A percentile compares a stretch with the other conserved stretches of the same genome.
phyloP scores from a whole-genome alignment of 2,329 filamentous ascomycete species.

The Huntiella moniliformis region DNA sequence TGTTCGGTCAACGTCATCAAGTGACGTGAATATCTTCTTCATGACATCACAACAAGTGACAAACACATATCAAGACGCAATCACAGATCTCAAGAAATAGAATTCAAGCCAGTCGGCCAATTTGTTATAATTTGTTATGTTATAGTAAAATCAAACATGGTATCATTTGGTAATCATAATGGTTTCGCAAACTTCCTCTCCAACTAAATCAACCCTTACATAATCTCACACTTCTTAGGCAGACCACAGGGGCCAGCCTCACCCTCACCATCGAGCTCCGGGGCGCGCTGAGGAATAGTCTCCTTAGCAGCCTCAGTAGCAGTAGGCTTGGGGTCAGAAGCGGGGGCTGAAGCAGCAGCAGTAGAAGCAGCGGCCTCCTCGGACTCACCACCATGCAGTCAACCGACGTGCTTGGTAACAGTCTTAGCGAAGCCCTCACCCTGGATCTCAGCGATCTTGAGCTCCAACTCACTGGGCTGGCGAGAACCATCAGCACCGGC shows the following conservation, averaged over 20 bases:
- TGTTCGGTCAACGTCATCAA: too few species aligned
- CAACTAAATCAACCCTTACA: conserved; percentile 5
- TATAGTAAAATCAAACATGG: conserved; percentile 9
- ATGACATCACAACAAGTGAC: too few species aligned
- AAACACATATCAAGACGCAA: too few species aligned
- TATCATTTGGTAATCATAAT: conserved; percentile 1
- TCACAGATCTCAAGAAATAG: too few species aligned
- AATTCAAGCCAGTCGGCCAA: too few species aligned
- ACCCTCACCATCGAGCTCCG: conserved; percentile 26
- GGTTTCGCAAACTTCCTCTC: not conserved
- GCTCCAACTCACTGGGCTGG: conserved; percentile 56
- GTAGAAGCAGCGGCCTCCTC: conserved; percentile 15
- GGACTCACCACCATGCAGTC: conserved; percentile 50
- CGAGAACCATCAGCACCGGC: conserved; percentile 62
- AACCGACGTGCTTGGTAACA: conserved; percentile 52
- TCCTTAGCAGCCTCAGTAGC: conserved; percentile 12
- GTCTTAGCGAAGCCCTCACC: conserved; percentile 69
- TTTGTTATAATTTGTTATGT: conserved; percentile 3
- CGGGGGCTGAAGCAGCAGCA: conserved; percentile 11
- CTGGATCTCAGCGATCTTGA: conserved; percentile 63
- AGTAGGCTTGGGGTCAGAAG: conserved; percentile 13
- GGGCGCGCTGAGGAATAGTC: conserved; percentile 12
- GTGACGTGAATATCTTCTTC: too few species aligned
- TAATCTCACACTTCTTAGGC: conserved; percentile 23
- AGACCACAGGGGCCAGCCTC: conserved; percentile 59